Base-by-base conservation (phyloP, 148 eudicot genomes). In the Silene uniflora region DNA sequence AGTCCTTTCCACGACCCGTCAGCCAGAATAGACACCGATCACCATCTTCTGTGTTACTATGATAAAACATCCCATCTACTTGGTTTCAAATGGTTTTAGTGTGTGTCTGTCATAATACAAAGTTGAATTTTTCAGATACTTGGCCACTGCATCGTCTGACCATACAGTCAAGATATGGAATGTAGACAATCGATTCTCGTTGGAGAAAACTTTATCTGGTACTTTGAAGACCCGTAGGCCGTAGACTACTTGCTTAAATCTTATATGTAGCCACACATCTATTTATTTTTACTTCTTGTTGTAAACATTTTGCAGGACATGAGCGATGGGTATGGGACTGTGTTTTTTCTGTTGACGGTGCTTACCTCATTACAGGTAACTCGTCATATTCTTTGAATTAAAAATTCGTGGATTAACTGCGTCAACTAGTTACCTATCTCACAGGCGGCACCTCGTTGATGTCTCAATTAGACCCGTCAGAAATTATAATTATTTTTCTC, bases 251-350 rank as follows among this genome's bases (percentile, higher is more conserved):
- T 67, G 25, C 58, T 73, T 29, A 8, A 19, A 19, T 75, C 16
- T 52, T 47, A 69, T 47, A 16, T 76, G 52, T 39, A 76, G 44
- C 10, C 74, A 47, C 74, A 29, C 61, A 39, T 39, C 44, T 39
- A 47, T 25, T 23, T 63, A 39, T 29, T 10, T 68, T 6, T 16
- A 55, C 56, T 13, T 67, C 44, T 47, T 73, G 21, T 32, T 74
- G 39, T 75, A 27, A 39, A 52, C 11, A 81, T 9, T 68, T 62
- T 82, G 61, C 88, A 96, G 99, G 99, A 62, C 99, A 96, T 80
- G 88, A 89, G 42, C 91, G 99, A 4, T 96, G 99, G 99, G 99
- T 96, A 22, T 92, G 99, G 98, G 99, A 96, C 78, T 96, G 98
- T 77, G 97, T 91, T 55, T 92, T 91, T 82, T 96, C 99, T 32